Evolutionary conservation across 495 filamentous ascomycete genomes (phyloP).

Genomic region (Penicillium steckii): DNA sequence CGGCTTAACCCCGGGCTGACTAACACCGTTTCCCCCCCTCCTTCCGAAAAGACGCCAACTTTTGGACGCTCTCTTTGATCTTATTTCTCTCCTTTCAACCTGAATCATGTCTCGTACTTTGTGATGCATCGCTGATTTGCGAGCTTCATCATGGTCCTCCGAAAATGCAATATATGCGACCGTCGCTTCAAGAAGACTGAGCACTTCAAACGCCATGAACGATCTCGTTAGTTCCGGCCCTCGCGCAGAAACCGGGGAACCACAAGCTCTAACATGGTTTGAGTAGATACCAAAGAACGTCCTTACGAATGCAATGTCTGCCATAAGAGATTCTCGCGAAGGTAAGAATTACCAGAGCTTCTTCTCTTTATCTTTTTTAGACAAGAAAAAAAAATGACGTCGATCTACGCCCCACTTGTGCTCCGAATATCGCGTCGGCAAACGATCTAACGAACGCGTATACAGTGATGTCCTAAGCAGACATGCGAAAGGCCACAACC

Average conservation of each 20-base stretch:
- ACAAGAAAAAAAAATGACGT: background rate
- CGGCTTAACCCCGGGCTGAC: slow-evolving; percentile 21
- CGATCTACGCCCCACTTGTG: background rate
- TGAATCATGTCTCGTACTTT: slow-evolving; percentile 1
- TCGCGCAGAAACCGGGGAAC: background rate
- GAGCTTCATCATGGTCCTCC: slow-evolving; percentile 43
- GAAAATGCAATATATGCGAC: slow-evolving; percentile 52
- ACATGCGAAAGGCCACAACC: slow-evolving; percentile 49
- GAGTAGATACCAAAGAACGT: slow-evolving; percentile 51
- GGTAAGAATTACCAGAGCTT: slow-evolving; percentile 26
- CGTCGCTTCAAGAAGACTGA: slow-evolving; percentile 55
- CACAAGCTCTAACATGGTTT: slow-evolving; percentile 4
- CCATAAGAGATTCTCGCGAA: slow-evolving; percentile 53
- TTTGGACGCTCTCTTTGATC: background rate
- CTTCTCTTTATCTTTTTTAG: background rate
- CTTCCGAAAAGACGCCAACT: background rate
- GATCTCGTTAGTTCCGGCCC: slow-evolving; percentile 44
- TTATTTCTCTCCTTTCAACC: background rate
- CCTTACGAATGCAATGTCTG: slow-evolving; percentile 54
- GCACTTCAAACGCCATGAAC: slow-evolving; percentile 54
- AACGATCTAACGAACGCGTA: slow-evolving; percentile 15
- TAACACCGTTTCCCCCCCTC: slow-evolving; percentile 16
- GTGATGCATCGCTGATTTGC: slow-evolving; percentile 14
- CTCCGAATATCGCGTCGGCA: background rate
- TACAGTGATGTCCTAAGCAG: slow-evolving; percentile 52